phyloP scores from a whole-genome alignment of 2,329 filamentous ascomycete genomes.

The Teratosphaeria pseudoeucalypti region DNA sequence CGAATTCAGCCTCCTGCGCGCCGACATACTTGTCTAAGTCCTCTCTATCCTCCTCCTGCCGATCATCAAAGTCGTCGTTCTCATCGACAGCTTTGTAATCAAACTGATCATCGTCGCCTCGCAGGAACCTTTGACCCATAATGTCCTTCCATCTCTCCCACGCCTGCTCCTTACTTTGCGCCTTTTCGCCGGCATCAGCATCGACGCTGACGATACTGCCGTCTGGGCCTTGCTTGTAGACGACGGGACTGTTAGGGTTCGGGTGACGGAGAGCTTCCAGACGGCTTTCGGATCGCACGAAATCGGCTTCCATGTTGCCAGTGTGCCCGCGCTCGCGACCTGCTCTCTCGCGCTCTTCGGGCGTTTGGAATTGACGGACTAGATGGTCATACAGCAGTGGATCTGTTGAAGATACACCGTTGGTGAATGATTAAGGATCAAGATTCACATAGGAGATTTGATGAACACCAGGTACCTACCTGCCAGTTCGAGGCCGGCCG shows the following conservation, averaged over 20 bases:
- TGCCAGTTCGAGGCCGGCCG: conserved; percentile 50
- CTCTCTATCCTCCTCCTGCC: conserved; percentile 49
- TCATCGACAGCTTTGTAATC: conserved; percentile 63
- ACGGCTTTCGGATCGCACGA: conserved; percentile 66
- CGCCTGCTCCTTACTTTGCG: conserved; percentile 55
- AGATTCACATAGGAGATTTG: neutral
- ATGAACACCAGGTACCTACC: conserved; percentile 28
- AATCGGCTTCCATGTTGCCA: conserved; percentile 65
- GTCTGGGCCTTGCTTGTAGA: conserved; percentile 40
- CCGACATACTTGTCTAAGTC: conserved; percentile 71
- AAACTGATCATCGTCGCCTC: conserved; percentile 66
- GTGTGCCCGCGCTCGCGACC: conserved; percentile 67
- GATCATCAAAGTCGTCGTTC: conserved; percentile 61
- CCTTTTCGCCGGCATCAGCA: conserved; percentile 42
- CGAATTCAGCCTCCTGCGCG: conserved; percentile 48
- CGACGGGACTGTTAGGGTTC: conserved; percentile 40
- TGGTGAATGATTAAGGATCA: neutral
- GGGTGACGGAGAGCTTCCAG: conserved; percentile 51
- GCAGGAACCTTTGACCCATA: conserved; percentile 63
- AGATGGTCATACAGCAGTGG: conserved; percentile 74
- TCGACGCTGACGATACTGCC: conserved; percentile 51
- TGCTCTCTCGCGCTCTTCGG: conserved; percentile 62
- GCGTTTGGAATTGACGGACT: conserved; percentile 64
- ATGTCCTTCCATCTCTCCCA: conserved; percentile 59
- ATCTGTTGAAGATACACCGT: conserved; percentile 38